Evolutionary conservation across 192 early-diverging fungal genomes (phyloP), one percentile per base, ranked within the genome.

Genomic region (Coemansia sp.): DNA sequence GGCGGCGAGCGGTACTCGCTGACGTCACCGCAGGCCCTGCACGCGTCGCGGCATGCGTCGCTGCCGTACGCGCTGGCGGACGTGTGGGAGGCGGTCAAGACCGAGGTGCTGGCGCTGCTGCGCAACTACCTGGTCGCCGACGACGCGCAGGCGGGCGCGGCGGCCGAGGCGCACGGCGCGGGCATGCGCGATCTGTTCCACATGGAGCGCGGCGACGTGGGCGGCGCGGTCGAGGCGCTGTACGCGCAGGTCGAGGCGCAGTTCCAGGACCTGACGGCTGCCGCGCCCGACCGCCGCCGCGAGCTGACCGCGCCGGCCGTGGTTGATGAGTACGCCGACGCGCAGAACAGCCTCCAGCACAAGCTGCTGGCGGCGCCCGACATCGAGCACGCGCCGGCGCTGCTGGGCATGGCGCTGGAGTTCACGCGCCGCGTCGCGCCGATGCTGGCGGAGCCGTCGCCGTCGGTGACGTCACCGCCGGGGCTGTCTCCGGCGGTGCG

Each of bases 51-150:
- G n/a, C n/a, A n/a, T 4, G 24, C n/a, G 35, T 29, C 50, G 2
- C 56, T 58, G n/a, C 44, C 64, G 4, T 80, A 82, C 59, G 57
- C 65, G 9, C 68, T 82, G 9, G 54, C 43, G 10, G 73, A 82
- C n/a, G 77, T 82, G 43, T 82, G 81, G 81, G 56, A 47, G 18
- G 65, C 69, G 29, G 71, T 80, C n/a, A 71, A 73, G 48, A 56
- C 65, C 10, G 81, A 82, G 49, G 58, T 82, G 11, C 57, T 76
- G 23, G 58, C 69, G 0, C 31, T 80, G 60, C 66, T 82, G 24
- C 72, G 79, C 32, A 73, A 67, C 52, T 82, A 82, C 44, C 54
- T 78, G 48, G 73, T 78, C 27, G 55, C 66, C 0, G 65, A 67
- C 12, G 77, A 80, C 16, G 55, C 65, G 19, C 69, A 60, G 33